Conservation (phyloP, 176 grass and related monocot genomes). For the Alloteropsis semialata region DNA sequence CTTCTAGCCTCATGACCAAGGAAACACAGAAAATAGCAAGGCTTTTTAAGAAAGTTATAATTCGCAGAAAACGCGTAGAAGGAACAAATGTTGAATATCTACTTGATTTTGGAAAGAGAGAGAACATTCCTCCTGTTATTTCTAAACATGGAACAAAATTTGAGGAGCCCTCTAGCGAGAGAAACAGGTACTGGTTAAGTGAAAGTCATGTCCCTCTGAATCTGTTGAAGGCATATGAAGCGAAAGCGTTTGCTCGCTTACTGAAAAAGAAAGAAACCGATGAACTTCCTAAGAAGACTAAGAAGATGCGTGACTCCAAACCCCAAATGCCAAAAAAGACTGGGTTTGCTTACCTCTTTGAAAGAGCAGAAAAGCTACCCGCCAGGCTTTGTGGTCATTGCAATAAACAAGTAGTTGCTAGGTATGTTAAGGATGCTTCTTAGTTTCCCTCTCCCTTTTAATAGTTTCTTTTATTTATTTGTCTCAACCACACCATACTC, state of each 20-base stretch:
- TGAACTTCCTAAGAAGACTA: slow-evolving; percentile 43
- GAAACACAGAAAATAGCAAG: slow-evolving; percentile 79
- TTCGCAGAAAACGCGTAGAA: slow-evolving; percentile 68
- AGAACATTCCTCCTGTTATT: slow-evolving; percentile 82
- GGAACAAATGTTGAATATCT: slow-evolving; percentile 74
- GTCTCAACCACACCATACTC: not conserved
- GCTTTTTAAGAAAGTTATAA: slow-evolving; percentile 95
- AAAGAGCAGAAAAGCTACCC: slow-evolving; percentile 62
- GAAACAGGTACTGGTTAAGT: slow-evolving; percentile 90
- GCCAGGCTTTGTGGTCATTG: slow-evolving; percentile 70
- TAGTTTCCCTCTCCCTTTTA: slow-evolving; percentile 6
- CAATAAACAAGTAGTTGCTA: slow-evolving; percentile 58
- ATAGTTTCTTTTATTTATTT: not conserved
- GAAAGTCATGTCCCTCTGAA: slow-evolving; percentile 77
- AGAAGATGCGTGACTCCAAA: slow-evolving; percentile 32
- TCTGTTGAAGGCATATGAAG: slow-evolving; percentile 88
- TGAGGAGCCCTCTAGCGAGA: slow-evolving; percentile 76
- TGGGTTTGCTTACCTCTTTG: slow-evolving; percentile 63
- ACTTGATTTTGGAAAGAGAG: slow-evolving; percentile 95
- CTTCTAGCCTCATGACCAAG: slow-evolving; percentile 59
- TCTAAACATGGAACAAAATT: slow-evolving; percentile 74
- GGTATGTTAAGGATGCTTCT: slow-evolving; percentile 41
- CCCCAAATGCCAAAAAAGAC: slow-evolving; percentile 40
- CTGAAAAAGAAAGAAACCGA: slow-evolving; percentile 76
- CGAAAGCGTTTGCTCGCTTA: slow-evolving; percentile 59